These are phyloP conservation scores for Cryptococcus amylolentus DNA, from an alignment of 1,284 basidiomycete species.

Conservation along the genomic window DNA sequence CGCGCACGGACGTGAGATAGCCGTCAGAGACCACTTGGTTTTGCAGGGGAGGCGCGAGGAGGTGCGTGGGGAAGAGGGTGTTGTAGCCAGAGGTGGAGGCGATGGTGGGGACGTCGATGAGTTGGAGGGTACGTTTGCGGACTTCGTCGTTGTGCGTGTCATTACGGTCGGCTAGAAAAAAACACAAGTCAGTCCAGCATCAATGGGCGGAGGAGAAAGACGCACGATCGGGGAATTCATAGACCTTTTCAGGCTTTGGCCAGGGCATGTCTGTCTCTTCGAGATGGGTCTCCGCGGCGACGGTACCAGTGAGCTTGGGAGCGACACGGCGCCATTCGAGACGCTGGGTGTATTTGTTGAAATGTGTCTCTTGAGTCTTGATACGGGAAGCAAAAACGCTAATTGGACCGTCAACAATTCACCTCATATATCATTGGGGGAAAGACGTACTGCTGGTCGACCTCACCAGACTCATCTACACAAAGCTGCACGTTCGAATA, in stretches of 20 bases:
- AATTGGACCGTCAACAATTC: neutral
- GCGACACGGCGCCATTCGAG: slow-evolving; percentile 38
- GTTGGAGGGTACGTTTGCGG: slow-evolving; percentile 9
- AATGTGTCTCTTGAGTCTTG: slow-evolving; percentile 30
- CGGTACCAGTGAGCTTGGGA: slow-evolving; percentile 22
- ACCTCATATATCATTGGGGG: neutral
- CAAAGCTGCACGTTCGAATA: slow-evolving; percentile 48
- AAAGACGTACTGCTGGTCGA: neutral
- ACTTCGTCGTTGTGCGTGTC: slow-evolving; percentile 19
- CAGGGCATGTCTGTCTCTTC: slow-evolving; percentile 31
- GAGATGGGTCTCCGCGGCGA: slow-evolving; percentile 8
- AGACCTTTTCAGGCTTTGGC: slow-evolving; percentile 22
- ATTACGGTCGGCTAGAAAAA: slow-evolving; percentile 7
- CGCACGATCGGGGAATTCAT: slow-evolving; percentile 10
- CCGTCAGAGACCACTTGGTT: slow-evolving; percentile 25
- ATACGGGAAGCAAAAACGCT: slow-evolving; percentile 43
- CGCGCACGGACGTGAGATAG: slow-evolving; percentile 20
- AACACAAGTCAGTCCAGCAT: neutral
- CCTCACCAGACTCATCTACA: slow-evolving; percentile 28
- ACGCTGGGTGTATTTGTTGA: slow-evolving; percentile 22
- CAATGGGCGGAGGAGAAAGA: neutral
- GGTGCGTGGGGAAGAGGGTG: neutral
- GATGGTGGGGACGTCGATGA: slow-evolving; percentile 3
- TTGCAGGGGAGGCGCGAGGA: slow-evolving; percentile 5
- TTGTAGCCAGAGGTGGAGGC: neutral